Evolutionary conservation across 768 basidiomycete species (phyloP).

Genomic region (Kockovaella imperatae): DNA sequence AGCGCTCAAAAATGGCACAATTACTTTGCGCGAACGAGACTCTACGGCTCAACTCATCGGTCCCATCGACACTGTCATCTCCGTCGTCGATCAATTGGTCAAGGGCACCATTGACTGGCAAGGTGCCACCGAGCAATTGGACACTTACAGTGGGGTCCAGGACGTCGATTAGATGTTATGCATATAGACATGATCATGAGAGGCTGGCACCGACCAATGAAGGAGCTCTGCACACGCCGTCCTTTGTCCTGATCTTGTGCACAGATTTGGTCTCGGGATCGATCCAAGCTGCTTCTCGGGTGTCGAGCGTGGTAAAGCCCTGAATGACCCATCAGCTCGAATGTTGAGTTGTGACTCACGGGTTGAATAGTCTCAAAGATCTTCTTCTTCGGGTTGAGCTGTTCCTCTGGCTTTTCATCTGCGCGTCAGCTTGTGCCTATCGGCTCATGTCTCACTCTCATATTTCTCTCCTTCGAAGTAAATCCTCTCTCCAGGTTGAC

Average conservation of each 20-base stretch:
- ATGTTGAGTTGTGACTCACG: slow-evolving; percentile 45
- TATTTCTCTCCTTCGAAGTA: slow-evolving; percentile 90
- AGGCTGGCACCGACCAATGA: slow-evolving; percentile 83
- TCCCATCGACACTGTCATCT: slow-evolving; percentile 76
- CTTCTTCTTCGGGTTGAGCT: slow-evolving; percentile 98
- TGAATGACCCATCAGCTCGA: neutral
- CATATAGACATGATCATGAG: slow-evolving; percentile 51
- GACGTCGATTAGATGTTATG: slow-evolving; percentile 49
- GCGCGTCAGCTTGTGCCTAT: slow-evolving; percentile 40
- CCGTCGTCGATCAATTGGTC: slow-evolving; percentile 68
- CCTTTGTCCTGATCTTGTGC: slow-evolving; percentile 76
- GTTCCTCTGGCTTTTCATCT: slow-evolving; percentile 56
- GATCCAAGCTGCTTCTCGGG: slow-evolving; percentile 85
- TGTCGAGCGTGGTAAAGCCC: slow-evolving; percentile 85
- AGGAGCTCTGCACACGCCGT: slow-evolving; percentile 69
- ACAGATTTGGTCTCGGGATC: slow-evolving; percentile 68
- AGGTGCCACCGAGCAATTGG: slow-evolving; percentile 61
- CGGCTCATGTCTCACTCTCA: slow-evolving; percentile 53
- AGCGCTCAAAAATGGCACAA: slow-evolving; percentile 86
- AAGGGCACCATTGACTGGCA: slow-evolving; percentile 68
- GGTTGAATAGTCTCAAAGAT: slow-evolving; percentile 96
- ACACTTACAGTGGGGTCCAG: slow-evolving; percentile 81
- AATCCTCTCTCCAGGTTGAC: slow-evolving; percentile 83
- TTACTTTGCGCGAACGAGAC: slow-evolving; percentile 87
- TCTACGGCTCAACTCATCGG: slow-evolving; percentile 90